Conservation (phyloP, 163 green algal genomes). For the Chlamydomonas reinhardtii region DNA sequence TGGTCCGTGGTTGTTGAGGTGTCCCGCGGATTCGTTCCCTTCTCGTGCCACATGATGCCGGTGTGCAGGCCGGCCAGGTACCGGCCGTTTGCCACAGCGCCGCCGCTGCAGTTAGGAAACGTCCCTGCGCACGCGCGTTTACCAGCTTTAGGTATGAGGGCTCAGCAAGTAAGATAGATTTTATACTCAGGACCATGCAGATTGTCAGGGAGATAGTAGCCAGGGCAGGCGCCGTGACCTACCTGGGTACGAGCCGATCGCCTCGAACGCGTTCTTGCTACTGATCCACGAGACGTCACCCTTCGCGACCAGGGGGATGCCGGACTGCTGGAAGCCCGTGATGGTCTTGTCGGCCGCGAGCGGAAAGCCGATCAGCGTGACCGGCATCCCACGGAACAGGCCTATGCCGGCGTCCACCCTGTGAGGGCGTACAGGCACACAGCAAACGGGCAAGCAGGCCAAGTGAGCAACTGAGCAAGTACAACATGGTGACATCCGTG, state of each 20-base stretch:
- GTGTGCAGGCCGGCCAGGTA: constrained; percentile 22
- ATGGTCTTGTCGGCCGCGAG: constrained; percentile 1
- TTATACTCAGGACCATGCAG: too few relatives aligned
- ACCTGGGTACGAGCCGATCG: constrained; percentile 16
- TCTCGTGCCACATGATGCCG: constrained; percentile 5
- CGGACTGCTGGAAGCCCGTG: constrained; percentile 9
- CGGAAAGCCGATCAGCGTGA: constrained; percentile 19
- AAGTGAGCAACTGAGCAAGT: constrained; percentile 23
- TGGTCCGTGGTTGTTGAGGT: constrained; percentile 16
- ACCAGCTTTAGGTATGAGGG: neutral
- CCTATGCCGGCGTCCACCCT: constrained; percentile 13
- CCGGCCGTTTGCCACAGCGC: constrained; percentile 18
- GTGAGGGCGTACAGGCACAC: neutral
- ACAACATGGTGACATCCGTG: neutral
- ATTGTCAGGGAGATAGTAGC: constrained; percentile 5
- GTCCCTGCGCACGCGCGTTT: neutral
- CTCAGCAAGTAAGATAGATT: constrained; percentile 7
- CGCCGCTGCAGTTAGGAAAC: constrained; percentile 1
- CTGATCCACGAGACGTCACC: constrained; percentile 15
- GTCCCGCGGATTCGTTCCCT: constrained; percentile 5
- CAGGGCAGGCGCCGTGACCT: neutral
- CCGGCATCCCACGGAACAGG: neutral
- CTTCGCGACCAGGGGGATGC: constrained; percentile 4
- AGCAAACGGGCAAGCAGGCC: neutral
- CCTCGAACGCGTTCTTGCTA: neutral